Evolutionary conservation across 2,329 filamentous ascomycete genomes (phyloP).

Genomic region (Cordyceps pruinosa): DNA sequence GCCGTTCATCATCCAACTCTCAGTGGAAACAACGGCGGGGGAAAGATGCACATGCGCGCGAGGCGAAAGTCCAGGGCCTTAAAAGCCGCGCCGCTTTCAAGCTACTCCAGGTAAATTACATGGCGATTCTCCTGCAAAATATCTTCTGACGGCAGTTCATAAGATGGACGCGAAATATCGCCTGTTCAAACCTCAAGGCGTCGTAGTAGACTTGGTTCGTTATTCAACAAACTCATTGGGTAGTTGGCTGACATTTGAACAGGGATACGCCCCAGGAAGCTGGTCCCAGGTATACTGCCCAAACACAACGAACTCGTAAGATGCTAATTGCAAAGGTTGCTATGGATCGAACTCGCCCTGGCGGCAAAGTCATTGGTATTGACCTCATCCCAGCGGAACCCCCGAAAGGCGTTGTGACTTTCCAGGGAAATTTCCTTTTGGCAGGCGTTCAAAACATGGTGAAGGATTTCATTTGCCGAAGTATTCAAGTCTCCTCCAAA

Average conservation of each 20-base stretch:
- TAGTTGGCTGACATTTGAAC: background rate
- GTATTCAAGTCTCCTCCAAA: background rate
- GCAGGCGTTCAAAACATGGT: constrained; percentile 68
- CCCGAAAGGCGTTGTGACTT: constrained; percentile 82
- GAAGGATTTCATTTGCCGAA: constrained; percentile 64
- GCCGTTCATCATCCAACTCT: constrained; percentile 19
- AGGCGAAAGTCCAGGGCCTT: constrained; percentile 70
- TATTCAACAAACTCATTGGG: background rate
- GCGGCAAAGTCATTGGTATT: constrained; percentile 79
- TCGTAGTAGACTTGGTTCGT: constrained; percentile 78
- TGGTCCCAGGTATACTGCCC: constrained; percentile 55
- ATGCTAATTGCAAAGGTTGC: constrained; percentile 56
- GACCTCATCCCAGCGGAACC: constrained; percentile 91
- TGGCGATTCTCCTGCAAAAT: background rate
- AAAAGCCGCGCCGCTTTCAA: constrained; percentile 94
- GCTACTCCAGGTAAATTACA: constrained; percentile 63
- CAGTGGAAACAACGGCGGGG: constrained; percentile 78
- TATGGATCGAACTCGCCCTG: constrained; percentile 65
- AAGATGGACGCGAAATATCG: constrained; percentile 77
- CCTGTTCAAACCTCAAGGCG: constrained; percentile 73
- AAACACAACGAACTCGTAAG: background rate
- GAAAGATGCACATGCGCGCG: constrained; percentile 63
- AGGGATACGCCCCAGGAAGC: constrained; percentile 71
- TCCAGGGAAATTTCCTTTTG: constrained; percentile 89
- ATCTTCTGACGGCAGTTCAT: background rate